These are phyloP conservation scores for Solanum arcanum DNA, from an alignment of 257 asterid species.

Conservation along the genomic window DNA sequence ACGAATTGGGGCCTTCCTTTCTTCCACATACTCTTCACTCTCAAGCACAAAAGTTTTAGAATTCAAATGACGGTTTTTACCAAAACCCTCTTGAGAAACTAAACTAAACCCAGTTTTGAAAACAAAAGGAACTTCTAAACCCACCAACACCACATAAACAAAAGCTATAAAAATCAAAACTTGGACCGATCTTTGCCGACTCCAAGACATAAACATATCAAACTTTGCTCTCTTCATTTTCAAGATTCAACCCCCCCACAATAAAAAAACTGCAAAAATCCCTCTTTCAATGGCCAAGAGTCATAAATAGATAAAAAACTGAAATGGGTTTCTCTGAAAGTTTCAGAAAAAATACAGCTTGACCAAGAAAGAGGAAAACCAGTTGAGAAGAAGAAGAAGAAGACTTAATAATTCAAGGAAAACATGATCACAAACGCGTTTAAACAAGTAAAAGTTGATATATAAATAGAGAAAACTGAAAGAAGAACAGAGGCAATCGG, in stretches of 20 bases:
- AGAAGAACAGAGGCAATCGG: background rate
- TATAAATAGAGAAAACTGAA: background rate
- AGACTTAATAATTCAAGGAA: background rate
- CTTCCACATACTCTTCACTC: constrained; percentile 54
- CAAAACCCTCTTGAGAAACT: constrained; percentile 26
- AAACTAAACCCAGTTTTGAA: constrained; percentile 39
- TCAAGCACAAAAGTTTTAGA: constrained; percentile 37
- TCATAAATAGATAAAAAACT: background rate
- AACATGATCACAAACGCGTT: background rate
- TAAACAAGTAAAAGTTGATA: background rate
- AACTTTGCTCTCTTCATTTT: constrained; percentile 55
- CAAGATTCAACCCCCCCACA: background rate
- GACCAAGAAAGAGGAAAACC: background rate
- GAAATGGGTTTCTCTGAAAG: background rate
- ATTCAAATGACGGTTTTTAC: constrained; percentile 26
- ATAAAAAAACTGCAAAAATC: background rate
- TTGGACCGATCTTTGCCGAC: constrained; percentile 55
- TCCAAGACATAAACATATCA: constrained; percentile 40
- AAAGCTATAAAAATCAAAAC: constrained; percentile 40
- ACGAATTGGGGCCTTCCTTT: constrained; percentile 51
- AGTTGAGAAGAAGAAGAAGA: background rate
- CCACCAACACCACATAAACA: constrained; percentile 50
- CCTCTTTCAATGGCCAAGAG: background rate
- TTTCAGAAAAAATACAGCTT: background rate
- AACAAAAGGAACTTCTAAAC: constrained; percentile 72